A percentile compares a stretch with the other conserved stretches of the same genome.
Evolutionary conservation across 352 stramenopile species (phyloP).

Genomic region (Globisporangium megalacanthum): DNA sequence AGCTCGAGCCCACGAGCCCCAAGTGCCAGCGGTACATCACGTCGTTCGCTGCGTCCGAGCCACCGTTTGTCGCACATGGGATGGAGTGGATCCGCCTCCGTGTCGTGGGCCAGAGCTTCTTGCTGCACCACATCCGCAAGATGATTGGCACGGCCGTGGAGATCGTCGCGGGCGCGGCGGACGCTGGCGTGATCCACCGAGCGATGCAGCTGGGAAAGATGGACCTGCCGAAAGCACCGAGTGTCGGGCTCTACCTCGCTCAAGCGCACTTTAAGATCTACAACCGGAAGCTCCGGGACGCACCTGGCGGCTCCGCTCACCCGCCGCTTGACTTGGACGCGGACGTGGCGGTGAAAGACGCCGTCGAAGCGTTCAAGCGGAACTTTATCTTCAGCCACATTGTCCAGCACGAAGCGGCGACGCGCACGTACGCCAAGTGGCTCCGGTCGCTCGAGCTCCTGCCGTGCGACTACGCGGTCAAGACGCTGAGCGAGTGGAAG

Average conservation of each 20-base stretch:
- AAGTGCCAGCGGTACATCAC: slow-evolving; percentile 92
- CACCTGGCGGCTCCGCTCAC: slow-evolving; percentile 52
- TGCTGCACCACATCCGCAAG: slow-evolving; percentile 98
- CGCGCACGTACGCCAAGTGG: slow-evolving; percentile 81
- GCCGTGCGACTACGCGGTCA: slow-evolving; percentile 64
- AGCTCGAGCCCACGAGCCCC: slow-evolving; percentile 74
- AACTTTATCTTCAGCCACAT: slow-evolving; percentile 80
- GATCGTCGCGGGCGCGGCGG: slow-evolving; percentile 56
- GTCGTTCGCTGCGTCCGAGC: slow-evolving; percentile 67
- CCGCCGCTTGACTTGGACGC: slow-evolving; percentile 61
- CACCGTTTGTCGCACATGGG: slow-evolving; percentile 80
- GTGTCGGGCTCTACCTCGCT: slow-evolving; percentile 80
- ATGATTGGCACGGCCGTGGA: slow-evolving; percentile 91
- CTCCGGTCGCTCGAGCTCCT: slow-evolving; percentile 60
- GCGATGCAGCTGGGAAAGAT: slow-evolving; percentile 77
- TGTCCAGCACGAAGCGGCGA: slow-evolving; percentile 69
- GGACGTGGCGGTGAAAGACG: slow-evolving; percentile 20
- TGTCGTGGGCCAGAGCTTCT: slow-evolving; percentile 95
- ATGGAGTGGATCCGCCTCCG: slow-evolving; percentile 95
- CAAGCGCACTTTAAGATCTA: slow-evolving; percentile 86
- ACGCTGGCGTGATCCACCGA: slow-evolving; percentile 39
- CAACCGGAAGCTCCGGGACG: slow-evolving; percentile 71
- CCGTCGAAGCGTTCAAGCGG: slow-evolving; percentile 76
- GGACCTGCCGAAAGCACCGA: slow-evolving; percentile 82
- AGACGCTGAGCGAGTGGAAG: slow-evolving; percentile 65